Evolutionary conservation across 768 basidiomycete genomes (phyloP), one percentile per base, ranked within the genome.

Genomic region (Hericium rajendrae): DNA sequence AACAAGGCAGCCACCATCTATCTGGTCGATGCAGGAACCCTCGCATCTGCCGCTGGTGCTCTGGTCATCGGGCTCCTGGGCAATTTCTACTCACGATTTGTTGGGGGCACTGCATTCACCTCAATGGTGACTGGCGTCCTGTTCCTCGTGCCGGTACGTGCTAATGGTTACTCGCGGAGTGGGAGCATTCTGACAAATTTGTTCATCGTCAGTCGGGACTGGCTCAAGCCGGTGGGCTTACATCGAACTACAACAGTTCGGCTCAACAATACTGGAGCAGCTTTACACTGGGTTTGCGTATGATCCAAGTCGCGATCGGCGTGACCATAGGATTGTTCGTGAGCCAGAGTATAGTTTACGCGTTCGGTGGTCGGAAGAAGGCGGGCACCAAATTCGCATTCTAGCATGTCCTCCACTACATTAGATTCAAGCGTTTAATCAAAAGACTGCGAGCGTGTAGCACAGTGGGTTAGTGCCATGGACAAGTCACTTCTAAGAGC

Each of bases 51-150:
- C 41, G 76, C 83, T 60, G 90, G 91, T 18, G 88, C 91, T 20
- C 78, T 90, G 62, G 79, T 84, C 38, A 83, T 90, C 58, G 89
- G 91, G 38, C 69, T 84, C n/a, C 76, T 90, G 38, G 90, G 88
- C 50, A 91, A 91, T 65, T 65, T 84, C n/a, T 91, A 91, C 67
- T 89, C 88, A 38, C 79, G 89, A 16, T 69, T 86, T 16, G 74
- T 84, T 57, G 76, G 83, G 28, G 90, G 89, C 54, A 91, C 89
- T 2, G 89, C 91, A 3, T 94, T 93, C 68, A 91, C 89, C 0
- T 83, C 86, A 11, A 94, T 92, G 88, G 87, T 92, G n/a, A 88
- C 91, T 2, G 88, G 88, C n/a, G 86, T 94, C n/a, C 71, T 92
- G 51, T 92, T 93, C 70, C 74, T 93, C 20, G 91, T 94, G 11